Base-by-base conservation (phyloP, 768 basidiomycete genomes). In the Rhodotorula babjevae region DNA sequence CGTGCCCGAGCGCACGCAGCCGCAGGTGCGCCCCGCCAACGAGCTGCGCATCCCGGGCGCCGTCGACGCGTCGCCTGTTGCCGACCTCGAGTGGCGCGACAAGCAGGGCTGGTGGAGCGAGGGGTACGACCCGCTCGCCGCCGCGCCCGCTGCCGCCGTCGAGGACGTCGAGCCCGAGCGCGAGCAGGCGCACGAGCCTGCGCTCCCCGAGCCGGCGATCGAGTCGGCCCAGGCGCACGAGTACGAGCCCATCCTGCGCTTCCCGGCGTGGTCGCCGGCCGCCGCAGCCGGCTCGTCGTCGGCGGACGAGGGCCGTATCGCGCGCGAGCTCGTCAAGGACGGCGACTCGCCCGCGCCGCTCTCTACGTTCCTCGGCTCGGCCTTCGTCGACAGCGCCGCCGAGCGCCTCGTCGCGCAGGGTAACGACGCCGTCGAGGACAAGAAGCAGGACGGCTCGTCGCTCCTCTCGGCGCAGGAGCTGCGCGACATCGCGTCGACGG, bases 41-140 rank as follows among this genome's bases (percentile, higher is more conserved):
- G 29, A 40, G 27, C 36, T 44, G 16, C 36, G 21, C 21, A 69
- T 69, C 63, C 14, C 27, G 7, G 68, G 68, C 31, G 68, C 57
- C 3, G 57, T 69, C 33, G 36, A 69, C 25, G 68, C 52, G 49
- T 63, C 61, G 50, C 68, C 68, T 4, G 15, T 69, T 16, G 68
- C 68, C 12, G 63, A 69, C 47, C 36, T 69, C 46, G 47, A 36
- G 18, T 69, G 68, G 68, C 63, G 63, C 49, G 68, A 69, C 21
- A 69, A 64, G 62, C 49, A 52, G 57, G 68, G 68, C 4, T 69
- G 68, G 68, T 69, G 68, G 68, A 36, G 44, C 29, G 63, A 64
- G 36, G 68, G 59, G 40, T 60, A 53, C 29, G 63, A 58, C 50
- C 55, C 62, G 12, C 21, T 21, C 10, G 40, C 33, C 11, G 23